Conservation (phyloP, 176 grass and related monocot species). For the Eremochloa ophiuroides region DNA sequence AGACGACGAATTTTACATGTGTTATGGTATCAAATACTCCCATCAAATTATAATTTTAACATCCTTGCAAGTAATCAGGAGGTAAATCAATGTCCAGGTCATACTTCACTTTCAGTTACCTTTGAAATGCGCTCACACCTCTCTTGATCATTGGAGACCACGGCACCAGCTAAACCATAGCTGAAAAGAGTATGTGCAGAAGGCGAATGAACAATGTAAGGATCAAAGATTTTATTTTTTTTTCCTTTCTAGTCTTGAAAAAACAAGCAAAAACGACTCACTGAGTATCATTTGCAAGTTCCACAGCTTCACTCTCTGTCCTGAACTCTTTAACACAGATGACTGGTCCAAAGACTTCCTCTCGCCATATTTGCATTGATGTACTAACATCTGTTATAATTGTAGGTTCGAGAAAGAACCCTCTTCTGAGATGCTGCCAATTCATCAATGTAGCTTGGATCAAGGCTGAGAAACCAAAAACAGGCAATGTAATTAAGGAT, state of each 20-base stretch:
- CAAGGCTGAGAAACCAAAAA: slow-evolving; percentile 10
- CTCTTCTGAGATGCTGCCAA: slow-evolving; percentile 78
- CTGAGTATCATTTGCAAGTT: slow-evolving; percentile 94
- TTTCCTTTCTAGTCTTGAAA: not conserved
- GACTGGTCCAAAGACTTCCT: slow-evolving; percentile 94
- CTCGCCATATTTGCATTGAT: slow-evolving; percentile 97
- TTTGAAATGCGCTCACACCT: slow-evolving; percentile 72
- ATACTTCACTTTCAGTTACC: slow-evolving; percentile 37
- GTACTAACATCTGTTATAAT: slow-evolving; percentile 83
- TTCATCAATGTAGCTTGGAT: slow-evolving; percentile 12
- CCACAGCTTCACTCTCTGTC: slow-evolving; percentile 83
- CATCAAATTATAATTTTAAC: not conserved
- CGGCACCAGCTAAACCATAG: slow-evolving; percentile 76
- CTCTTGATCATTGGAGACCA: slow-evolving; percentile 71
- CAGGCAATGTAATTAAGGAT: not conserved
- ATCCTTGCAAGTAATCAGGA: not conserved
- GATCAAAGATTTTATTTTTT: not conserved
- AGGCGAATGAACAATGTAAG: not conserved
- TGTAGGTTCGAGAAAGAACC: slow-evolving; percentile 85
- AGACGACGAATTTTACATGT: not conserved
- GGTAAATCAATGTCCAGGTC: not conserved
- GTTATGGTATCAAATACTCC: not conserved
- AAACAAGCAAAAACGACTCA: slow-evolving; percentile 40
- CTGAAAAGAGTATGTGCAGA: slow-evolving; percentile 42
- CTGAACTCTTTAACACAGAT: slow-evolving; percentile 83